These are phyloP conservation scores for Diatrype stigma DNA, from an alignment of 2,329 filamentous ascomycete species.

Conservation along the genomic window DNA sequence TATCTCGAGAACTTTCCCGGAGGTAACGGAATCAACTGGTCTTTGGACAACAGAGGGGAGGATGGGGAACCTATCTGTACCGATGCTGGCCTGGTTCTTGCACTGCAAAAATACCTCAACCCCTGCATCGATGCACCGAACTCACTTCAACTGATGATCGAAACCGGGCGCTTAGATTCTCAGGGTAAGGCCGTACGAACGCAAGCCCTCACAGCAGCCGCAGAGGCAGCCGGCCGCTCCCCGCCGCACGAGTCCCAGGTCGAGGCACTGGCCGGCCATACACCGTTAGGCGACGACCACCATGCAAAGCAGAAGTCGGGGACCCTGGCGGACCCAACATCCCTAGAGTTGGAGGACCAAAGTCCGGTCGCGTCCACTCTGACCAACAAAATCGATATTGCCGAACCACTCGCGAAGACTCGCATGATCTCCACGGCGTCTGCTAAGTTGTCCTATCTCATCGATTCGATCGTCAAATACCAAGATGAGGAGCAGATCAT, in stretches of 20 bases:
- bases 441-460: constrained; percentile 80
- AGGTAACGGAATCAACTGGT: constrained; percentile 60
- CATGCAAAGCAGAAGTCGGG: constrained; percentile 22
- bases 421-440: constrained; percentile 76
- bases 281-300: constrained; percentile 21
- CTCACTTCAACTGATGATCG: constrained; percentile 44
- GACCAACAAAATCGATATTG: constrained; percentile 40
- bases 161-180: constrained; percentile 39
- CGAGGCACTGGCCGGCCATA: constrained; percentile 23
- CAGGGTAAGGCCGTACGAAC: constrained; percentile 34
- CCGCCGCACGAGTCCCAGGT: constrained; percentile 10
- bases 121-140: constrained; percentile 39
- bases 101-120: constrained; percentile 49
- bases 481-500: constrained; percentile 78
- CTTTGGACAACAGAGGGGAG: constrained; percentile 52
- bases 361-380: constrained; percentile 13
- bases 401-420: constrained; percentile 52
- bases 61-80: constrained; percentile 43
- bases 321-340: constrained; percentile 5
- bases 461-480: constrained; percentile 66
- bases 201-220: constrained; percentile 22
- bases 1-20: constrained; percentile 65
- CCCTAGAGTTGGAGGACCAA: background rate
- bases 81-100: constrained; percentile 45
- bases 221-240: constrained; percentile 13